Evolutionary conservation across 192 early-diverging fungal species (phyloP).

Genomic region (Coemansia sp.): DNA sequence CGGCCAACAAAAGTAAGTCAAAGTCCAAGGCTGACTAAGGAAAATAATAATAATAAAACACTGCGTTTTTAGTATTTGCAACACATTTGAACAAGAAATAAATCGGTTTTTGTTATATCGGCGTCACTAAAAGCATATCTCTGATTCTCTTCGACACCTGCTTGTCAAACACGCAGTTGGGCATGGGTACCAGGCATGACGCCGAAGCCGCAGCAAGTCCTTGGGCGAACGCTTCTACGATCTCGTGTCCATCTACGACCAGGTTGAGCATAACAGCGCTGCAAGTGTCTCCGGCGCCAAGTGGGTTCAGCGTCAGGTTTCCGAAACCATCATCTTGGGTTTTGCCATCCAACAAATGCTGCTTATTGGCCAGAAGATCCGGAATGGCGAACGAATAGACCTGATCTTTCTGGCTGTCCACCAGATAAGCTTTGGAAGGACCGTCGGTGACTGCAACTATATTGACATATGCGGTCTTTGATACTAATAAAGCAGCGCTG

Average conservation of each 20-base stretch:
- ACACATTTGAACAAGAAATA: no score
- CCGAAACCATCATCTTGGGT: not conserved
- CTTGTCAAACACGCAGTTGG: slow-evolving; percentile 34
- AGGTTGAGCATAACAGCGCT: slow-evolving; percentile 43
- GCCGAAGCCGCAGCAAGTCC: slow-evolving; percentile 49
- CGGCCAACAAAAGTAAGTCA: slow-evolving; percentile 2
- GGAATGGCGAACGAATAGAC: slow-evolving; percentile 21
- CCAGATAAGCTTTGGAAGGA: slow-evolving; percentile 23
- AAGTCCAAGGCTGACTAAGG: slow-evolving; percentile 12
- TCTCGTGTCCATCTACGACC: slow-evolving; percentile 13
- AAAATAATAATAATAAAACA: no score
- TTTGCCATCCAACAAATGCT: slow-evolving; percentile 11
- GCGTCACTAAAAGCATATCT: slow-evolving; percentile 7
- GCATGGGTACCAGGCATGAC: slow-evolving; percentile 42
- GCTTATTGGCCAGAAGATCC: slow-evolving; percentile 21
- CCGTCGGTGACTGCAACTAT: slow-evolving; percentile 39
- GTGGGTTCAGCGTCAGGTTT: slow-evolving; percentile 29
- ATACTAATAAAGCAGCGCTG: not conserved
- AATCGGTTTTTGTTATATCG: slow-evolving; percentile 1
- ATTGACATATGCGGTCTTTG: slow-evolving; percentile 2
- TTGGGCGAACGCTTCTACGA: slow-evolving; percentile 40
- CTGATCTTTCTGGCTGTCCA: not conserved
- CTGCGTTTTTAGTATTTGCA: no score
- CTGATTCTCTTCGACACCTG: slow-evolving; percentile 23
- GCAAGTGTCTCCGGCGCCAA: slow-evolving; percentile 47